These are phyloP conservation scores for Logfia minima DNA, from an alignment of 129 eudicot genomes.

Conservation along the genomic window DNA sequence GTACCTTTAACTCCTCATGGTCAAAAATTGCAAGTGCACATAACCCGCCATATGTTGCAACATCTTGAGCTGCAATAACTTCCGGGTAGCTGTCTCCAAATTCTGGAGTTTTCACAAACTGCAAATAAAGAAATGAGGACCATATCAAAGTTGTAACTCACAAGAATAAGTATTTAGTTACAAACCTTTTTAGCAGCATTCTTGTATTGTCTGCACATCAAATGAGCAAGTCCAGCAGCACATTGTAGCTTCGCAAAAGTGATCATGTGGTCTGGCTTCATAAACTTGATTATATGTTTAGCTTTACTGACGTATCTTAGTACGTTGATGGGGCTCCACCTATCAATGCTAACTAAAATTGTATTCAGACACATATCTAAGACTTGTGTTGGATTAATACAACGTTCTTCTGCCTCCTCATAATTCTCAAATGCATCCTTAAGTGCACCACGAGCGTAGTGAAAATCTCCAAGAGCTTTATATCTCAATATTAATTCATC, in stretches of 20 bases:
- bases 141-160: not conserved
- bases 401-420: slow-evolving; percentile 64
- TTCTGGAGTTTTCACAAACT: slow-evolving; percentile 72
- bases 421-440: slow-evolving; percentile 79
- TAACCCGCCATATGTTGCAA: slow-evolving; percentile 81
- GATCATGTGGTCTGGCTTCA: slow-evolving; percentile 35
- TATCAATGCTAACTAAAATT: slow-evolving; percentile 71
- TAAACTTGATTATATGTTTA: slow-evolving; percentile 40
- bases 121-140: slow-evolving; percentile 4
- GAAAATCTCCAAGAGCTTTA: slow-evolving; percentile 77
- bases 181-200: slow-evolving; percentile 78
- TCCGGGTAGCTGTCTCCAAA: slow-evolving; percentile 61
- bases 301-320: slow-evolving; percentile 65
- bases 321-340: slow-evolving; percentile 67
- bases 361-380: slow-evolving; percentile 61
- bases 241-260: slow-evolving; percentile 48
- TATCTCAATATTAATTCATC: slow-evolving; percentile 78
- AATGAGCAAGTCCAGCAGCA: slow-evolving; percentile 70
- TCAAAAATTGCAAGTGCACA: slow-evolving; percentile 87
- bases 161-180: not conserved
- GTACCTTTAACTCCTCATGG: slow-evolving; percentile 69
- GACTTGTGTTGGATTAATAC: slow-evolving; percentile 58
- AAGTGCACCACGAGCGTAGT: slow-evolving; percentile 70
- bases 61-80: slow-evolving; percentile 81
- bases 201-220: slow-evolving; percentile 67